Conservation (phyloP, 73 alveolate genomes). For the Effrenium voratum region DNA sequence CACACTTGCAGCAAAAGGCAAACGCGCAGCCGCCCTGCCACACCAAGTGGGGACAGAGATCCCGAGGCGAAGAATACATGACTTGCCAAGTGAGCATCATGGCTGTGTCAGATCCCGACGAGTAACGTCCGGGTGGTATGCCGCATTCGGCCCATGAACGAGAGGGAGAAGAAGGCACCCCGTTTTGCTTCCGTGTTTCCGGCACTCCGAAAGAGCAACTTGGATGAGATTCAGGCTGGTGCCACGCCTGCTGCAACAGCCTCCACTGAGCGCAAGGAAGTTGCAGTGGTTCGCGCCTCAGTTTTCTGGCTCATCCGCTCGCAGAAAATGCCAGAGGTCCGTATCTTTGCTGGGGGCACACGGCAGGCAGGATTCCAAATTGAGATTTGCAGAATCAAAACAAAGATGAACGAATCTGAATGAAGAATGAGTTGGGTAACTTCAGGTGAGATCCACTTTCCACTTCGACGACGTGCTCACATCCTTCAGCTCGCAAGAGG, state of each 20-base stretch:
- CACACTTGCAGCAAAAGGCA: not conserved
- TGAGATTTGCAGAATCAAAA: not conserved
- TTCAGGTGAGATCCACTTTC: constrained; percentile 49
- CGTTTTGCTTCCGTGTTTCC: too few species aligned
- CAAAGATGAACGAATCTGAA: not conserved
- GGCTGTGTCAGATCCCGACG: constrained; percentile 12
- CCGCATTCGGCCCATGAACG: constrained; percentile 89
- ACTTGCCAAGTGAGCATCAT: not conserved
- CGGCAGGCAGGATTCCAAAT: constrained; percentile 35
- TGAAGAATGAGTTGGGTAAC: not conserved
- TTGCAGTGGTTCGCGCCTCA: constrained; percentile 2
- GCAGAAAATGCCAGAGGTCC: constrained; percentile 5
- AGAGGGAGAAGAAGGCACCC: constrained; percentile 61
- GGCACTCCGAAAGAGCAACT: too few species aligned
- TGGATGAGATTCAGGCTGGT: constrained; percentile 59
- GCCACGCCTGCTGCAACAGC: constrained; percentile 81
- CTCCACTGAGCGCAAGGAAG: constrained; percentile 78
- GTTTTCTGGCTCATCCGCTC: too few species aligned
- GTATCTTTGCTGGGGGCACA: constrained; percentile 70
- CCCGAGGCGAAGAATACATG: not conserved
- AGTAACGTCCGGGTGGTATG: constrained; percentile 78
- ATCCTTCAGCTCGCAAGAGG: constrained; percentile 83
- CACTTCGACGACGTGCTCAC: constrained; percentile 85
- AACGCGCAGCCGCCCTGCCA: constrained; percentile 79
- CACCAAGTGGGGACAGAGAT: constrained; percentile 41